Percentiles rank a stretch among this genome's conserved stretches.
phyloP scores from a whole-genome alignment of 2,329 filamentous ascomycete genomes.

The Talaromyces islandicus region DNA sequence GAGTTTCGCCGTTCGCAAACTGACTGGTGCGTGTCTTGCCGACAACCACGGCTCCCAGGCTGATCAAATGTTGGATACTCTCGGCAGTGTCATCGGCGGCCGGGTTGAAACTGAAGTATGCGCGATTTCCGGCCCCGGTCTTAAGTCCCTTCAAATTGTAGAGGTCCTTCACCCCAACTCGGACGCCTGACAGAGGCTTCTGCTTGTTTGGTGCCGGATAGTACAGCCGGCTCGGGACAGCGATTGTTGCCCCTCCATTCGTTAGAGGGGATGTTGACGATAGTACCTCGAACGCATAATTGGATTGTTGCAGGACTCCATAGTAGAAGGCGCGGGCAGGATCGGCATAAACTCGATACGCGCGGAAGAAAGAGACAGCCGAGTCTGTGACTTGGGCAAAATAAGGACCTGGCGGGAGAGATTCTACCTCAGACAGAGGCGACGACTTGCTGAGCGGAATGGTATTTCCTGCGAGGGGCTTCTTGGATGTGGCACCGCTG shows the following conservation, averaged over 20 bases:
- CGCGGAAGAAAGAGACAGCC: not conserved
- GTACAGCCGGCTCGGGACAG: slow-evolving; percentile 57
- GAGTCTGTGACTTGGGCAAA: not conserved
- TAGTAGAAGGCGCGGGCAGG: not conserved
- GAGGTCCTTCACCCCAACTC: slow-evolving; percentile 60
- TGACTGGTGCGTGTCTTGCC: slow-evolving; percentile 22
- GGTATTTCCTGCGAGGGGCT: not conserved
- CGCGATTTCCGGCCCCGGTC: slow-evolving; percentile 53
- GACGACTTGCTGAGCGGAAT: not conserved
- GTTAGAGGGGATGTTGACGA: not conserved
- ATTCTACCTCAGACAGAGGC: not conserved
- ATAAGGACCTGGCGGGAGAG: not conserved
- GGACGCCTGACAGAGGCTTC: slow-evolving; percentile 56
- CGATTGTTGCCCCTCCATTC: slow-evolving; percentile 26
- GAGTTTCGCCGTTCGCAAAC: slow-evolving; percentile 11
- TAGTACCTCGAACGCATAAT: slow-evolving; percentile 14
- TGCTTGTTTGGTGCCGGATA: slow-evolving; percentile 43
- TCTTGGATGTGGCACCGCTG: not conserved
- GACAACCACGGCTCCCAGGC: slow-evolving; percentile 50
- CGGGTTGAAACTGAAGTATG: slow-evolving; percentile 51
- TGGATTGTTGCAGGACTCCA: slow-evolving; percentile 9
- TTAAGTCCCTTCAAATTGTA: slow-evolving; percentile 53
- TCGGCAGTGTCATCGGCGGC: slow-evolving; percentile 42
- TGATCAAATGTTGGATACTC: slow-evolving; percentile 51
- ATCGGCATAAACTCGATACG: slow-evolving; percentile 1